A percentile compares a stretch with the other conserved stretches of the same genome.
Conservation (phyloP, 495 filamentous ascomycete genomes). For the Neurospora pannonica region DNA sequence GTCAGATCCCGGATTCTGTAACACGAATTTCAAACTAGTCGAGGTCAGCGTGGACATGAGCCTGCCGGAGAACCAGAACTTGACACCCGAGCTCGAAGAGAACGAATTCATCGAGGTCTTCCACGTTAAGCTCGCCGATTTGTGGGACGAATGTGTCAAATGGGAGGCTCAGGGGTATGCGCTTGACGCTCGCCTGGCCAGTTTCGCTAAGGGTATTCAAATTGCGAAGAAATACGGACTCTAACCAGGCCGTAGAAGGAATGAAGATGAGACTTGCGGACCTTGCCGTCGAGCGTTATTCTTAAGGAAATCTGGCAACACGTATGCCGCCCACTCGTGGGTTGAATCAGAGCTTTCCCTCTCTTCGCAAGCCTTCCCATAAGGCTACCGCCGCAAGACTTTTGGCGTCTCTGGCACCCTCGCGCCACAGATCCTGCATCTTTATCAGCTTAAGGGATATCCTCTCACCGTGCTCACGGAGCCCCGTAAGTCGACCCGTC, state of each 20-base stretch:
- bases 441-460: constrained; percentile 65
- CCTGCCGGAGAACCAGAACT: constrained; percentile 54
- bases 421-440: constrained; percentile 67
- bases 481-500: constrained; percentile 67
- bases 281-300: background rate
- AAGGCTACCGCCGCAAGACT: constrained; percentile 66
- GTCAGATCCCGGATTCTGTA: constrained; percentile 67
- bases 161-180: constrained; percentile 69
- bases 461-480: constrained; percentile 72
- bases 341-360: constrained; percentile 46
- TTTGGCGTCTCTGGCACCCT: constrained; percentile 70
- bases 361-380: constrained; percentile 60
- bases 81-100: constrained; percentile 69
- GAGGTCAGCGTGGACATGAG: constrained; percentile 72
- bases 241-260: constrained; percentile 8
- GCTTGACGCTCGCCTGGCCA: constrained; percentile 77
- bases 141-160: constrained; percentile 59
- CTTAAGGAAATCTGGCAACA: background rate
- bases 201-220: constrained; percentile 79
- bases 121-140: constrained; percentile 50
- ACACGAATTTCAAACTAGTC: constrained; percentile 77
- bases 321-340: background rate
- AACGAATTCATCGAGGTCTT: constrained; percentile 90
- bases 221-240: constrained; percentile 50
- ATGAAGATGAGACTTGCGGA: background rate